Percentiles rank a stretch among this genome's conserved stretches.
These are phyloP conservation scores for Calophaca sinica DNA, from an alignment of 306 rosid genomes.

Conservation along the genomic window DNA sequence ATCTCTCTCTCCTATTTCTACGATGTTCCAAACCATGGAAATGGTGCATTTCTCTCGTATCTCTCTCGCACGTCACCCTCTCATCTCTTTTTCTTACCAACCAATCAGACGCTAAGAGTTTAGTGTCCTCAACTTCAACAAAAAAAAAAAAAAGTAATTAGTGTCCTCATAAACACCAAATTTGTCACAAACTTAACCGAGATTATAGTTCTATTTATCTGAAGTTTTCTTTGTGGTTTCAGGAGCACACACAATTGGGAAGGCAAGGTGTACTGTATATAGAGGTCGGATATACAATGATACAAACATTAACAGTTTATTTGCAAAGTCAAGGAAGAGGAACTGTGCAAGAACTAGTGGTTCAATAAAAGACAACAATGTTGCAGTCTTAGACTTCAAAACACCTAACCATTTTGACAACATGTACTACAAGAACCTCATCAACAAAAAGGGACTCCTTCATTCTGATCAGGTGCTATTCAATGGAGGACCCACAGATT, in stretches of 20 bases:
- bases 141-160: too few species aligned
- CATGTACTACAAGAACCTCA: constrained; percentile 68
- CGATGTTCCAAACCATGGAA: too few species aligned
- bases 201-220: not conserved
- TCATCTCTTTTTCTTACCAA: too few species aligned
- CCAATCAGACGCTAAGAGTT: too few species aligned
- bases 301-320: constrained; percentile 55
- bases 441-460: constrained; percentile 71
- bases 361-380: constrained; percentile 62
- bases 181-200: too few species aligned
- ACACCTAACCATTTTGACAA: constrained; percentile 68
- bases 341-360: constrained; percentile 59
- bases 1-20: too few species aligned
- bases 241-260: constrained; percentile 92
- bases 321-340: constrained; percentile 56
- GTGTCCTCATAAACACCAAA: too few species aligned
- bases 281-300: constrained; percentile 59
- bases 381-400: constrained; percentile 63
- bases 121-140: too few species aligned
- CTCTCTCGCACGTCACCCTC: too few species aligned
- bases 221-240: not conserved
- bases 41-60: too few species aligned
- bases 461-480: constrained; percentile 79
- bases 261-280: constrained; percentile 65
- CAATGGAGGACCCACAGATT: constrained; percentile 74